Evolutionary conservation across 75 land plant genomes (phyloP).

Genomic region (Selaginella moellendorffii): DNA sequence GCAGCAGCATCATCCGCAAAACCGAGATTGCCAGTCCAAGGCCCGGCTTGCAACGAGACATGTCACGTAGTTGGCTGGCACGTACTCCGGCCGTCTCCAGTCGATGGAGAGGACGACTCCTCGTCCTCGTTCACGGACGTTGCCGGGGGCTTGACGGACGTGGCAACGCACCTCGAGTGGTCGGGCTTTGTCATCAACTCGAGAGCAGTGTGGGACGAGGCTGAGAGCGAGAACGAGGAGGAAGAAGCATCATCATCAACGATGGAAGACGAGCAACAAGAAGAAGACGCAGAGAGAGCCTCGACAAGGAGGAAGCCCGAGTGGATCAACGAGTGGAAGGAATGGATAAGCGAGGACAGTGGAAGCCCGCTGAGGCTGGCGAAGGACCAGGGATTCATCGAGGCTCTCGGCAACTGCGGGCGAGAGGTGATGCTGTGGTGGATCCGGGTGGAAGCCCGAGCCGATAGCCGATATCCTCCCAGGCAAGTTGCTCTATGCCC

Average conservation of each 20-base stretch:
- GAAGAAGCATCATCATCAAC: too few relatives aligned
- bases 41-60: slow-evolving; percentile 69
- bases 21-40: slow-evolving; percentile 41
- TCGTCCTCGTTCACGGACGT: slow-evolving; percentile 14
- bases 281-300: too few relatives aligned
- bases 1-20: neutral
- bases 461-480: slow-evolving; percentile 78
- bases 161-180: slow-evolving; percentile 59
- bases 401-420: slow-evolving; percentile 81
- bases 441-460: slow-evolving; percentile 77
- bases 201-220: slow-evolving; percentile 52
- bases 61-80: slow-evolving; percentile 68
- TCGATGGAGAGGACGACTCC: too few relatives aligned
- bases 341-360: slow-evolving; percentile 13
- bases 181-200: slow-evolving; percentile 81
- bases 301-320: too few relatives aligned
- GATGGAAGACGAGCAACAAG: too few relatives aligned
- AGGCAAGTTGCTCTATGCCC: slow-evolving; percentile 33
- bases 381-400: slow-evolving; percentile 40
- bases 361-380: slow-evolving; percentile 44
- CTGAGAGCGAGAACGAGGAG: too few relatives aligned
- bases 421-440: slow-evolving; percentile 76
- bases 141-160: slow-evolving; percentile 27
- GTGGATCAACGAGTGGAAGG: slow-evolving; percentile 52
- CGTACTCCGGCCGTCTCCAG: slow-evolving; percentile 34